These are phyloP conservation scores for Apiotrichum montevideense DNA, from an alignment of 1,284 basidiomycete genomes.

Conservation along the genomic window DNA sequence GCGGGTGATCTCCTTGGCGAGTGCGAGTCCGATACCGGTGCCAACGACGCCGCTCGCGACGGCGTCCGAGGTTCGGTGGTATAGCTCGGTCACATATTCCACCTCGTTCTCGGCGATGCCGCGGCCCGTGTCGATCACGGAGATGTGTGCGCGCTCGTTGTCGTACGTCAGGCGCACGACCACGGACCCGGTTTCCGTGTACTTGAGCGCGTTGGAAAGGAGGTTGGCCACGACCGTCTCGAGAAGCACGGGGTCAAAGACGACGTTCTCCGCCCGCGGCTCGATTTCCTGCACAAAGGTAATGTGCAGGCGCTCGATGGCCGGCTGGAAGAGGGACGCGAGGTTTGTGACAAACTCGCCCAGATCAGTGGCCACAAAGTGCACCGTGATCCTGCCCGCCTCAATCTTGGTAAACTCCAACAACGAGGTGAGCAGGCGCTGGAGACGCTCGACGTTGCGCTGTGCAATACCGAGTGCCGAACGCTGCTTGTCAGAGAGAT, in stretches of 20 bases:
- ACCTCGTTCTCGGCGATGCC: conserved; percentile 32
- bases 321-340: conserved; percentile 42
- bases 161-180: conserved; percentile 18
- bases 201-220: conserved; percentile 35
- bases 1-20: conserved; percentile 43
- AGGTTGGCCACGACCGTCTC: conserved; percentile 41
- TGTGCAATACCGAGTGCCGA: conserved; percentile 33
- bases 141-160: conserved; percentile 17
- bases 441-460: conserved; percentile 35
- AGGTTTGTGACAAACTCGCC: conserved; percentile 40
- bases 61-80: conserved; percentile 13
- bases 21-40: conserved; percentile 14
- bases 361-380: conserved; percentile 41
- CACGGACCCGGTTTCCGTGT: conserved; percentile 21
- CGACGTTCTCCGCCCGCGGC: conserved; percentile 16
- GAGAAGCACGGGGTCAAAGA: conserved; percentile 36
- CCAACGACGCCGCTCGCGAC: conserved; percentile 6
- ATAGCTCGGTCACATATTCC: conserved; percentile 14
- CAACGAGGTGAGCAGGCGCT: conserved; percentile 42
- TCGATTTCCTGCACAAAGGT: conserved; percentile 20
- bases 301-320: conserved; percentile 22
- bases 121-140: conserved; percentile 40
- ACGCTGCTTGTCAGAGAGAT: conserved; percentile 17
- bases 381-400: conserved; percentile 37
- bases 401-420: conserved; percentile 45